Base-by-base conservation (phyloP, 2,329 filamentous ascomycete species). In the Cordyceps cateniannulata region DNA sequence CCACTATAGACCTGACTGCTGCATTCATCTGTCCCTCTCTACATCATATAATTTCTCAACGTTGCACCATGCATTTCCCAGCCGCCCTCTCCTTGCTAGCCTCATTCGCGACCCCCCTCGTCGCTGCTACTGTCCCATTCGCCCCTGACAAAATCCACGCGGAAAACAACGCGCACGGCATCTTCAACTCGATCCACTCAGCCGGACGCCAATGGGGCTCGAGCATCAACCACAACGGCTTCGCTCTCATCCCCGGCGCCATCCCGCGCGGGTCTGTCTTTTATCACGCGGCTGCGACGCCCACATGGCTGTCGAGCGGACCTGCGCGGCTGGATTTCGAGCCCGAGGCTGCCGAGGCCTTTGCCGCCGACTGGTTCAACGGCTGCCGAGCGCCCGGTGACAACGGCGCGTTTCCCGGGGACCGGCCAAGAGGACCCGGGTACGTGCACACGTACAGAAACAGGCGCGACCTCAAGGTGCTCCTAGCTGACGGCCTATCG, bases 311-410 rank as follows among this genome's bases (percentile, higher is more conserved):
- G 0, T 78, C 89, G 0, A 70, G 72, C 2, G 80, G 78, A 0
- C 81, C 79, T 3, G 85, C 91, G 66, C 91, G 88, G 88, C 76
- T 92, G 1, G 88, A 89, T 0, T 92, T 91, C 67, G 89, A 92
- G 69, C 80, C 87, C 3, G 88, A 92, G 66, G 88, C 91, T 71
- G 86, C 89, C 0, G 77, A 88, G 65, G 69, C 77, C 2, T 91
- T 92, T 72, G 80, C 83, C 4, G 1, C 47, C 54, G 20, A 57
- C 62, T 16, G 81, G 82, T 14, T 85, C 32, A 16, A 50, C 20
- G 45, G 47, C n/a, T 27, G 27, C 24, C 22, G n/a, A 25, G 18
- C 29, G 16, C n/a, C 35, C 18, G 35, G n/a, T 14, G 16, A 61
- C 62, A 16, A 12, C 25, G 47, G 20, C 16, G 25, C 25, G 16